Percentiles rank a stretch among this genome's conserved stretches.
Conservation (phyloP, 805 yeast genomes). For the Brettanomyces nanus region DNA sequence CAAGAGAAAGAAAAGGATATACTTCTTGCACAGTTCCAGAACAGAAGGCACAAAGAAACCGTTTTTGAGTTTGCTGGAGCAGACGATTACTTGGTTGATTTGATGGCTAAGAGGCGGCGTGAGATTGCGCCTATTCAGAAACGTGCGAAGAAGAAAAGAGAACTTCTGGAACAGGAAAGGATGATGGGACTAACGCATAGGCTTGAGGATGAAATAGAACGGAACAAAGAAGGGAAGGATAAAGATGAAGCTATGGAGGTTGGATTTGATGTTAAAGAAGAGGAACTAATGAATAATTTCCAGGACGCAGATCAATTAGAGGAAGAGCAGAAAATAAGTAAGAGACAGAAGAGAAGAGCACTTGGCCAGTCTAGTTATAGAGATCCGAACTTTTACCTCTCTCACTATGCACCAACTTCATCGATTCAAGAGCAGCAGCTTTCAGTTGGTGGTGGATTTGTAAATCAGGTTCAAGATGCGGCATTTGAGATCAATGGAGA, state of each 20-base stretch:
- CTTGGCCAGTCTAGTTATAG: conserved; percentile 42
- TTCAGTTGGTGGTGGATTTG: conserved; percentile 53
- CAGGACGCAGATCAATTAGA: conserved; percentile 50
- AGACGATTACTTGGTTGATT: conserved; percentile 62
- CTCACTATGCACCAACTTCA: conserved; percentile 77
- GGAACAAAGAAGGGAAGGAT: conserved; percentile 34
- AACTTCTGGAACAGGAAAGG: conserved; percentile 63
- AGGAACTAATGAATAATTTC: conserved; percentile 40
- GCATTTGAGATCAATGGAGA: conserved; percentile 76
- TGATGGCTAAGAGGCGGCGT: conserved; percentile 80
- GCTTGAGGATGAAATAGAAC: conserved; percentile 65
- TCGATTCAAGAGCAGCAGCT: conserved; percentile 77
- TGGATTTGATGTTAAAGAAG: conserved; percentile 29
- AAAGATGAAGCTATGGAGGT: conserved; percentile 31
- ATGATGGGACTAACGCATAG: conserved; percentile 65
- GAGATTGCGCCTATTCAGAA: conserved; percentile 77
- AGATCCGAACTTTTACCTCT: conserved; percentile 74
- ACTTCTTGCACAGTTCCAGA: conserved; percentile 62
- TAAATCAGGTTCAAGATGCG: conserved; percentile 77
- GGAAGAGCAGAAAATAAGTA: conserved; percentile 14
- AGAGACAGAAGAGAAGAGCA: conserved; percentile 9
- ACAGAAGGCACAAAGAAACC: conserved; percentile 74
- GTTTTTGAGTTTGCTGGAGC: conserved; percentile 82
- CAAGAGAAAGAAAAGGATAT: conserved; percentile 63
- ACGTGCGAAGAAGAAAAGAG: conserved; percentile 63